phyloP scores from a whole-genome alignment of 495 filamentous ascomycete species.

The Friedmanniomyces endolithicus region DNA sequence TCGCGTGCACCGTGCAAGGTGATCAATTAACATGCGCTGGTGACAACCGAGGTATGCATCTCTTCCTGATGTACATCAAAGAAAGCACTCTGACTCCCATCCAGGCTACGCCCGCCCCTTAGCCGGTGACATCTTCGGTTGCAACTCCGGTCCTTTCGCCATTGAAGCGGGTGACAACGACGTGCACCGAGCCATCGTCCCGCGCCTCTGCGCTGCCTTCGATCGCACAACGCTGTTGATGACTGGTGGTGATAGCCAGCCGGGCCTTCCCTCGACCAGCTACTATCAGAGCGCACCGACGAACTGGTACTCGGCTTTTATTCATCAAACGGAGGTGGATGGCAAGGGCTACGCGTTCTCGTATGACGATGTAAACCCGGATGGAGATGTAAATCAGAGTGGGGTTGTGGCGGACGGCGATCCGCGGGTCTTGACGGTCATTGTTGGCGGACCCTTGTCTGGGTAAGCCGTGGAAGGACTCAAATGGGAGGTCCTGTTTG shows the following conservation, averaged over 20 bases:
- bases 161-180: constrained; percentile 29
- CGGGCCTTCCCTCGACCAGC: constrained; percentile 23
- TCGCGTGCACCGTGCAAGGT: constrained; percentile 29
- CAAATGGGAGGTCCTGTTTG: too few relatives aligned
- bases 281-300: constrained; percentile 28
- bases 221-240: constrained; percentile 33
- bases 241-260: constrained; percentile 33
- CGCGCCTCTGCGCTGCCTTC: constrained; percentile 38
- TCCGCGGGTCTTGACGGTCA: constrained; percentile 23
- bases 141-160: constrained; percentile 37
- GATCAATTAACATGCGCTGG: constrained; percentile 28
- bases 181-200: constrained; percentile 37
- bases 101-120: constrained; percentile 30
- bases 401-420: constrained; percentile 28
- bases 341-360: constrained; percentile 37
- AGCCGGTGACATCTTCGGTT: constrained; percentile 35
- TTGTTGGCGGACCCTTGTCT: constrained; percentile 23
- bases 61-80: neutral
- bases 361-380: constrained; percentile 39
- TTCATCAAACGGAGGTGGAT: constrained; percentile 35
- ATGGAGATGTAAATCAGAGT: constrained; percentile 19
- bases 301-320: constrained; percentile 34
- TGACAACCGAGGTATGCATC: constrained; percentile 26
- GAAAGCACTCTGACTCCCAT: neutral
- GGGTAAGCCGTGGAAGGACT: neutral